Evolutionary conservation across 2,329 filamentous ascomycete genomes (phyloP).

Genomic region (Emmonsia crescens): DNA sequence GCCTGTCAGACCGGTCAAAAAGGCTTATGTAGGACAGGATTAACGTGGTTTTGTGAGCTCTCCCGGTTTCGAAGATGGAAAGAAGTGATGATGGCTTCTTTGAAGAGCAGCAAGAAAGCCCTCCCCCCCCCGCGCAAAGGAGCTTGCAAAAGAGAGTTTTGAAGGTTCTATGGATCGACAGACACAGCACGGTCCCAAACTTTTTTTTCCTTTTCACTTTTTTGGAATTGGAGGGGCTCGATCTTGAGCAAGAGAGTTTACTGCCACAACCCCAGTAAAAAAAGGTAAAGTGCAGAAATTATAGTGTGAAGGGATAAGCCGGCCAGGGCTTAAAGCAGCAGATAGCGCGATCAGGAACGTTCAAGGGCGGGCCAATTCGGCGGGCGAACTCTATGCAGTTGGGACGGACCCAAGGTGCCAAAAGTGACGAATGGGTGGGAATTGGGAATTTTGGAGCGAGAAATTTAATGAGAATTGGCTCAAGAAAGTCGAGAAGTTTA

Average conservation of each 20-base stretch:
- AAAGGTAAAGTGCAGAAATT: neutral
- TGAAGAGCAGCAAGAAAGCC: neutral
- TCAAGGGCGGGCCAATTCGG: neutral
- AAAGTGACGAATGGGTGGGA: neutral
- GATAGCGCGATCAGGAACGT: slow-evolving; percentile 4
- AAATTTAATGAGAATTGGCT: neutral
- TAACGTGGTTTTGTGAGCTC: slow-evolving; percentile 1
- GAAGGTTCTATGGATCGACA: slow-evolving; percentile 3
- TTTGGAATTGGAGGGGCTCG: slow-evolving; percentile 1
- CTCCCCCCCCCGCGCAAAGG: neutral
- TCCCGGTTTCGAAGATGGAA: neutral
- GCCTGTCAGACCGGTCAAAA: neutral
- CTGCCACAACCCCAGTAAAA: neutral
- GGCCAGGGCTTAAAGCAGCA: slow-evolving; percentile 2
- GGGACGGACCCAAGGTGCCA: neutral
- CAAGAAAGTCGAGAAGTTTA: too few species aligned
- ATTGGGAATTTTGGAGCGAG: neutral
- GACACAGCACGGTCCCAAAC: neutral
- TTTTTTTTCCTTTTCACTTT: neutral
- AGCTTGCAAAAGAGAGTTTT: slow-evolving; percentile 2
- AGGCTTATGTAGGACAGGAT: neutral
- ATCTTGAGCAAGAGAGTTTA: slow-evolving; percentile 3
- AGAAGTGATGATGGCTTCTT: slow-evolving; percentile 1
- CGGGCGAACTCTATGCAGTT: slow-evolving; percentile 1
- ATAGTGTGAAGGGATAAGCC: neutral